Evolutionary conservation across 2,329 filamentous ascomycete genomes (phyloP), one percentile per base, ranked within the genome.

Genomic region (Neonectria punicea): DNA sequence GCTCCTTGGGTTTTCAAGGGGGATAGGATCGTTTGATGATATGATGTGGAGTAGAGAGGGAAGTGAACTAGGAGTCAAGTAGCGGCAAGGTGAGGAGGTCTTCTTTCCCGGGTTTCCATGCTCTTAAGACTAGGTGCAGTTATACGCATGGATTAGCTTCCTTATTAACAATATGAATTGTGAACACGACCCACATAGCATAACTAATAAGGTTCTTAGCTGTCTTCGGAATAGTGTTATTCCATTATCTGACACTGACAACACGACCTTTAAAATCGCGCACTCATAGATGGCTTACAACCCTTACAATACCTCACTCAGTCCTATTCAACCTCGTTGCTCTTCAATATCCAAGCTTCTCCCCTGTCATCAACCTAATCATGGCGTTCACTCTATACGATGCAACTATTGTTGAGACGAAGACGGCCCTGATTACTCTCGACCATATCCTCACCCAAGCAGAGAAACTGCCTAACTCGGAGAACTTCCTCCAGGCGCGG

Each of bases 351-450:
- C 36, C 1, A 39, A 39, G 7, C 34, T 8, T n/a, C 16, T 8
- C 16, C 36, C 16, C 6, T 6, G 5, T 16, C 16, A 2, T 2
- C 2, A 16, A 39, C 6, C 14, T 16, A n/a, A 46, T 9, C 49
- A 75, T 75, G 73, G 36, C 60, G 8, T 76, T 70, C 57, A 72
- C 78, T 13, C 63, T 81, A 39, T 80, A 79, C 70, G 77, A 80
- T 36, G 63, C 73, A 57, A 76, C 69, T 34, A 67, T 81, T 39
- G 69, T 74, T 6, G 65, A 69, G 51, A 65, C 77, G 32, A 75
- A 65, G 63, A 67, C 65, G 11, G 61, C 59, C 56, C 64, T 80
- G 16, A 68, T 66, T 43, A 63, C 72, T 10, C 66, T 77, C 34
- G 68, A 74, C 16, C 47, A 65, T n/a, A 64, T 80, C 54, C 67